Evolutionary conservation across 1,284 basidiomycete species (phyloP).

Genomic region (Heterobasidion irregulare): DNA sequence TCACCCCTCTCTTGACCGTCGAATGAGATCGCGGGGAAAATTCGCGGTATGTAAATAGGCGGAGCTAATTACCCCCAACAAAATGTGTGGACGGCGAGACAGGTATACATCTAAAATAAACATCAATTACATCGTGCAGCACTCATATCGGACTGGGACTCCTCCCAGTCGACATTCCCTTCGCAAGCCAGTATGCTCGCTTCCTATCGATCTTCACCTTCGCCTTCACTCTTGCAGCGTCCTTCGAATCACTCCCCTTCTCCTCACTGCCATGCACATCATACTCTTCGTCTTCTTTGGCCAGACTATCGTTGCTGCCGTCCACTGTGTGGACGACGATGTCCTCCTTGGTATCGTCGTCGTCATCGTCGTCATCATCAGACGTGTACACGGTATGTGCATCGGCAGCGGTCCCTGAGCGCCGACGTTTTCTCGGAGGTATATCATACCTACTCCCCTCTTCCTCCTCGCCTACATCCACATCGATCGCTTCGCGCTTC

Average conservation of each 20-base stretch:
- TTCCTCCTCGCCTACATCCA: slow-evolving; percentile 18
- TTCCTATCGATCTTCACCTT: slow-evolving; percentile 11
- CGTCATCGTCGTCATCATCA: slow-evolving; percentile 31
- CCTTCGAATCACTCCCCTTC: slow-evolving; percentile 9
- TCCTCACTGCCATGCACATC: slow-evolving; percentile 9
- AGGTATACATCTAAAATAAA: no score
- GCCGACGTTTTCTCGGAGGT: slow-evolving; percentile 40
- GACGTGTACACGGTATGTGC: slow-evolving; percentile 37
- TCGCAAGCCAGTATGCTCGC: slow-evolving; percentile 12
- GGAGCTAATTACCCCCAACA: no score
- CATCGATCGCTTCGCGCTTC: slow-evolving; percentile 9
- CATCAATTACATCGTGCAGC: no score
- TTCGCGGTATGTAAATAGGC: no score
- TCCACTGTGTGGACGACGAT: slow-evolving; percentile 11
- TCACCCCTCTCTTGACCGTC: no score
- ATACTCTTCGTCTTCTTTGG: slow-evolving; percentile 26
- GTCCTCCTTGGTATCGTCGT: slow-evolving; percentile 8
- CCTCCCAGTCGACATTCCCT: slow-evolving; percentile 2
- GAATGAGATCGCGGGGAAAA: no score
- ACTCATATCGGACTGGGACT: neutral
- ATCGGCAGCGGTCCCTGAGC: slow-evolving; percentile 27
- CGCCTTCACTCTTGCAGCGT: slow-evolving; percentile 11
- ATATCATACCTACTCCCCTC: slow-evolving; percentile 50
- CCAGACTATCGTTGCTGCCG: slow-evolving; percentile 16
- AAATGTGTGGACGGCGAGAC: no score